phyloP scores from a whole-genome alignment of 129 eudicot species.

The carrot (Daucus carota) region DNA sequence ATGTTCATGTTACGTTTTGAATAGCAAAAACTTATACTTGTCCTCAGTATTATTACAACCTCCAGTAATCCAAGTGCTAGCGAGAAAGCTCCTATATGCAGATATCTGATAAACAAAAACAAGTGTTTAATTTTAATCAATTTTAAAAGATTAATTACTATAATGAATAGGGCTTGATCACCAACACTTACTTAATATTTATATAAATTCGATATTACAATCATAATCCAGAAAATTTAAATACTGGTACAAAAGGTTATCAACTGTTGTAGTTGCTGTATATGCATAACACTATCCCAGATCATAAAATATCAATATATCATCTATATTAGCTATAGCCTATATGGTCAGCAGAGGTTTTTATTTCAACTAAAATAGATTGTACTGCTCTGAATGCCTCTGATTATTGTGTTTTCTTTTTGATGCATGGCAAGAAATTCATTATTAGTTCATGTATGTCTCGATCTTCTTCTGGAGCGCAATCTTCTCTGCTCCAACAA shows the following conservation, averaged over 20 bases:
- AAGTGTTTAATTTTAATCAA: too few relatives aligned
- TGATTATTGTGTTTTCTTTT: neutral
- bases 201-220: neutral
- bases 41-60: neutral
- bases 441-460: conserved; percentile 48
- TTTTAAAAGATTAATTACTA: too few relatives aligned
- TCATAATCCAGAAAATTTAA: neutral
- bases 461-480: conserved; percentile 66
- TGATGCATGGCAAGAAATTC: neutral
- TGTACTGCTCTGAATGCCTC: neutral
- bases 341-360: neutral
- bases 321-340: too few relatives aligned
- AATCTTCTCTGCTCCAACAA: conserved; percentile 65
- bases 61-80: neutral
- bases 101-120: too few relatives aligned
- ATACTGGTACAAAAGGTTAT: neutral
- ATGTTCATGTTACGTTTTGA: neutral
- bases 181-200: neutral
- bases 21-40: neutral
- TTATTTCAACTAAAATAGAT: neutral
- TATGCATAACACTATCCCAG: neutral
- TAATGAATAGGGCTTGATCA: too few relatives aligned
- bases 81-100: too few relatives aligned
- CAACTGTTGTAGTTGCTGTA: neutral
- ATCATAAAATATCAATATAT: neutral